Percentiles rank a stretch among this genome's conserved stretches.
phyloP scores from a whole-genome alignment of 75 land plant species.

The Picea glauca region DNA sequence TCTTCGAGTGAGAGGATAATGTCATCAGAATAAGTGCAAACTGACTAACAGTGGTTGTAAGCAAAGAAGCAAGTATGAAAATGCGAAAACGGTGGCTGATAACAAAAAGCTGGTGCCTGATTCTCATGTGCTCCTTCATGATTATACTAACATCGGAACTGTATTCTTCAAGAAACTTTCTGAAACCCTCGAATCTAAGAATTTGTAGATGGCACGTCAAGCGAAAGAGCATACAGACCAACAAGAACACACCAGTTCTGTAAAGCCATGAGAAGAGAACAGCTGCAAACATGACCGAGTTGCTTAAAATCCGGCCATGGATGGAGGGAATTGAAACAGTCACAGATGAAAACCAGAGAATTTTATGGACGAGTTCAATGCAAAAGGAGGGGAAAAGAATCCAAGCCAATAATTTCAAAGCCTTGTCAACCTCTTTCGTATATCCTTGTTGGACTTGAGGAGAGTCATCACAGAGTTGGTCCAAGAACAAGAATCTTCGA shows the following conservation, averaged over 20 bases:
- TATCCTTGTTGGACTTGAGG: slow-evolving; percentile 44
- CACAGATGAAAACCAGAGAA: slow-evolving; percentile 46
- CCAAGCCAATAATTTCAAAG: slow-evolving; percentile 35
- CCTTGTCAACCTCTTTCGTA: slow-evolving; percentile 45
- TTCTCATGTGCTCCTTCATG: slow-evolving; percentile 55
- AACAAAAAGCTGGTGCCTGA: slow-evolving; percentile 45
- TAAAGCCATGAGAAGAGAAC: slow-evolving; percentile 65
- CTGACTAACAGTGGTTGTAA: slow-evolving; percentile 56
- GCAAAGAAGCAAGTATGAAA: slow-evolving; percentile 46
- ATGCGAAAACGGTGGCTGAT: slow-evolving; percentile 65
- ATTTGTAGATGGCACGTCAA: slow-evolving; percentile 75
- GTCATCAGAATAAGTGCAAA: slow-evolving; percentile 48
- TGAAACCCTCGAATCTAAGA: slow-evolving; percentile 51
- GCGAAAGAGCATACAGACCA: slow-evolving; percentile 67
- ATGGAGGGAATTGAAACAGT: slow-evolving; percentile 24
- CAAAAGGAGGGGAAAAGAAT: slow-evolving; percentile 58
- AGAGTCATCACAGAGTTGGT: slow-evolving; percentile 38
- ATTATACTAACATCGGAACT: slow-evolving; percentile 31
- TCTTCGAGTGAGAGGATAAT: slow-evolving; percentile 23
- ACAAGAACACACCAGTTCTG: slow-evolving; percentile 52
- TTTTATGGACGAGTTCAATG: slow-evolving; percentile 49
- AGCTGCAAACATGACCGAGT: slow-evolving; percentile 25
- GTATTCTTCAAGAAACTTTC: slow-evolving; percentile 38
- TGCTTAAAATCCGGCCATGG: slow-evolving; percentile 6
- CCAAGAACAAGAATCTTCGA: too few species aligned